A percentile compares a stretch with the other conserved stretches of the same genome.
phyloP scores from a whole-genome alignment of 176 grass and related monocot species.

The Alopecurus myosuroides region DNA sequence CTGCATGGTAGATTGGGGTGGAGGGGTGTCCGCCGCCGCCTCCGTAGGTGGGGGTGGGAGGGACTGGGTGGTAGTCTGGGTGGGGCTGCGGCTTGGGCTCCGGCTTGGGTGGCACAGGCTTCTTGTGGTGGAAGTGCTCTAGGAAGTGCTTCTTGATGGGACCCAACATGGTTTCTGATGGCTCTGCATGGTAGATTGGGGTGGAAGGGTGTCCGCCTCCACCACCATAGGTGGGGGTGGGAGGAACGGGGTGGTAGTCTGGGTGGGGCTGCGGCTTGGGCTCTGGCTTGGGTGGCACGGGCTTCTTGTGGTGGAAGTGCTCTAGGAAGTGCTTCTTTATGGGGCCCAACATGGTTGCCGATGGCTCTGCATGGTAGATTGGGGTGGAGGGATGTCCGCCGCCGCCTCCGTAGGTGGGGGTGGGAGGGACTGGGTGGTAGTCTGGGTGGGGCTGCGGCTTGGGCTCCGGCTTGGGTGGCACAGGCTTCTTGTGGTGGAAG shows the following conservation, averaged over 20 bases:
- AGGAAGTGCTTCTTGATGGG: not conserved
- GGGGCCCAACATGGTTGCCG: no score
- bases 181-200: not conserved
- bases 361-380: no score
- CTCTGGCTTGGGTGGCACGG: not conserved
- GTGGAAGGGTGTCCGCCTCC: not conserved
- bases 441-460: not conserved
- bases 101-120: not conserved
- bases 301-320: conserved; percentile 12
- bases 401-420: not conserved
- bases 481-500: conserved; percentile 14
- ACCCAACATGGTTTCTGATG: not conserved
- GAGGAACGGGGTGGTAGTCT: not conserved
- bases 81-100: not conserved
- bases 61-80: not conserved
- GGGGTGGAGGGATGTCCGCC: no score
- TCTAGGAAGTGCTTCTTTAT: no score
- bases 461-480: not conserved
- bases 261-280: not conserved
- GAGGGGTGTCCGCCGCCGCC: not conserved
- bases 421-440: not conserved
- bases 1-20: not conserved
- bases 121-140: not conserved
- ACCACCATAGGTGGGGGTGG: not conserved
- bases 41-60: not conserved